Evolutionary conservation across 225 moss, liverwort and hornwort genomes (phyloP).

Genomic region (Pleurozium schreberi): DNA sequence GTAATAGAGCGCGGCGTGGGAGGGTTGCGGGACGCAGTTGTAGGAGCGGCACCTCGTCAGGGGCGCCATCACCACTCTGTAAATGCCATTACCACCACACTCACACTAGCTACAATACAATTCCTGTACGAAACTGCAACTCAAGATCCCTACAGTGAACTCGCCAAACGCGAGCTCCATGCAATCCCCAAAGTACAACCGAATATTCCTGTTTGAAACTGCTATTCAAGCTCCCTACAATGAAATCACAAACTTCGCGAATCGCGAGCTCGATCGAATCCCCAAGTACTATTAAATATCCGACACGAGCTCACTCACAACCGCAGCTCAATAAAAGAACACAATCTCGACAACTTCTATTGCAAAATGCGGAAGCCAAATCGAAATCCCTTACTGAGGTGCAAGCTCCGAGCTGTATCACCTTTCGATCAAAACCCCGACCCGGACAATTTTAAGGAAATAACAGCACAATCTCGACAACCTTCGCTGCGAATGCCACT

Average conservation of each 20-base stretch:
- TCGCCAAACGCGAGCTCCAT: background rate
- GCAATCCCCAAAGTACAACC: background rate
- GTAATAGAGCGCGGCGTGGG: slow-evolving; percentile 39
- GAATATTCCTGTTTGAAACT: too few relatives aligned
- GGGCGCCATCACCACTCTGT: slow-evolving; percentile 45
- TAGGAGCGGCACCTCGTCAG: slow-evolving; percentile 48
- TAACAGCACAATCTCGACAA: background rate
- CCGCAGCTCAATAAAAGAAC: too few relatives aligned
- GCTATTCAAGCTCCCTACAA: too few relatives aligned
- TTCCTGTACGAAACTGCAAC: background rate
- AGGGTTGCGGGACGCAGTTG: slow-evolving; percentile 30
- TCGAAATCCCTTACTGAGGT: too few relatives aligned
- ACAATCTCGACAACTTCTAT: background rate
- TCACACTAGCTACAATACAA: background rate
- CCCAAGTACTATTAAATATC: too few relatives aligned
- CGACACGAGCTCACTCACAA: background rate
- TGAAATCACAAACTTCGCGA: too few relatives aligned
- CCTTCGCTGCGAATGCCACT: too few relatives aligned
- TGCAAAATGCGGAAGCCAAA: background rate
- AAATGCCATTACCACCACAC: background rate
- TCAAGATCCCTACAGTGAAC: too few relatives aligned
- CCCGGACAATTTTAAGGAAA: background rate
- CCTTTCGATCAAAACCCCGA: background rate
- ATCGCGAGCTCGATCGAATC: too few relatives aligned
- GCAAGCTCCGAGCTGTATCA: background rate